Conservation (phyloP, 2,329 filamentous ascomycete genomes). For the Epichloe brachyelytri region DNA sequence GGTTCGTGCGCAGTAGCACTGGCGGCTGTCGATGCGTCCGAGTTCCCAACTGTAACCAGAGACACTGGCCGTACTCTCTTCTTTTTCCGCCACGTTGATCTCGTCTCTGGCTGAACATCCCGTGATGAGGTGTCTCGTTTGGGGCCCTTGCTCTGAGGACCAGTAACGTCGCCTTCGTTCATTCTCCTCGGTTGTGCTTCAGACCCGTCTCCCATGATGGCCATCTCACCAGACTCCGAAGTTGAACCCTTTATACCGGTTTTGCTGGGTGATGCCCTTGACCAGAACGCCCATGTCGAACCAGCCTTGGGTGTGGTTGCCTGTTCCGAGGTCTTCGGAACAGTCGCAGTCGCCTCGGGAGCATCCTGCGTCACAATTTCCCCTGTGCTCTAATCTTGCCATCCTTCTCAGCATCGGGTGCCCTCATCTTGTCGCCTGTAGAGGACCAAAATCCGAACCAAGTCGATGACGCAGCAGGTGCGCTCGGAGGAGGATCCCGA, state of each 20-base stretch:
- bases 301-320: constrained; percentile 33
- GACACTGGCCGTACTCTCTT: constrained; percentile 35
- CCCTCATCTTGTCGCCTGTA: constrained; percentile 5
- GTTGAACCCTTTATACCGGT: constrained; percentile 15
- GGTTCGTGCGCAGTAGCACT: constrained; percentile 2
- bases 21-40: constrained; percentile 17
- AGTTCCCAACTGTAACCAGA: constrained; percentile 28
- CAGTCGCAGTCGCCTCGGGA: constrained; percentile 17
- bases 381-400: constrained; percentile 11
- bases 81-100: constrained; percentile 25
- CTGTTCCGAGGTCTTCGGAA: constrained; percentile 13
- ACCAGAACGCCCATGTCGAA: constrained; percentile 77
- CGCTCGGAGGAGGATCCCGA: constrained; percentile 8
- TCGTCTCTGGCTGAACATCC: constrained; percentile 18
- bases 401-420: constrained; percentile 1
- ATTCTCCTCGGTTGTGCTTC: constrained; percentile 40
- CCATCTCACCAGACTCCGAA: constrained; percentile 38
- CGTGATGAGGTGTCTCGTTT: constrained; percentile 13
- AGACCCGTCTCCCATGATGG: constrained; percentile 43
- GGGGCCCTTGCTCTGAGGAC: constrained; percentile 21
- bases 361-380: constrained; percentile 33
- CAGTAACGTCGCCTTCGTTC: constrained; percentile 29
- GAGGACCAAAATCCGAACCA: constrained; percentile 31
- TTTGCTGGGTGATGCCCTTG: constrained; percentile 37
- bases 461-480: constrained; percentile 14